Percentiles rank a stretch among this genome's conserved stretches.
phyloP scores from a whole-genome alignment of 2,329 filamentous ascomycete genomes.

The Aspergillus clavatus region DNA sequence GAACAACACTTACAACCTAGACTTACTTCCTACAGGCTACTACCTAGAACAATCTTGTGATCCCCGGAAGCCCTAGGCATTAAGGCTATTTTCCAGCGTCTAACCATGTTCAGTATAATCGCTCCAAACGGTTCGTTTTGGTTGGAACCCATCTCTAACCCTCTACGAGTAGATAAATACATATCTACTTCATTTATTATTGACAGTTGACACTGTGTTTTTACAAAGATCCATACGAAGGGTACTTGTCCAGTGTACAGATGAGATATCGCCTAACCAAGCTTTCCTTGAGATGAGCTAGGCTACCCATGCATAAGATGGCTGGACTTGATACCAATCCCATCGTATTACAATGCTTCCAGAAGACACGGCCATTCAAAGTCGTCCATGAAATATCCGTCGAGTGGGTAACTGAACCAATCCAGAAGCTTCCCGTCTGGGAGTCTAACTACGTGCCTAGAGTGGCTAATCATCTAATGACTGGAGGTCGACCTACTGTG shows the following conservation, averaged over 20 bases:
- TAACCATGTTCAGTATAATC: constrained; percentile 5
- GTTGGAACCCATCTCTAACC: background rate
- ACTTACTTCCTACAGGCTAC: background rate
- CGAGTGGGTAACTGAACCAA: constrained; percentile 9
- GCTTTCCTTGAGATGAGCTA: background rate
- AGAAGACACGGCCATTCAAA: no score
- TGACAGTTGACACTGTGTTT: no score
- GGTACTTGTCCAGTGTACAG: background rate
- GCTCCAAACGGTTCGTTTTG: background rate
- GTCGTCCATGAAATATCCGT: background rate
- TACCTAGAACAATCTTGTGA: background rate
- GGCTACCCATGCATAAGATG: background rate
- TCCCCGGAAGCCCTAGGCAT: constrained; percentile 8
- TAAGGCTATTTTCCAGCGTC: constrained; percentile 1
- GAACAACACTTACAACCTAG: background rate
- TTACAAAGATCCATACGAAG: no score
- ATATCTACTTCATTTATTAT: no score
- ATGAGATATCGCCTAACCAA: background rate
- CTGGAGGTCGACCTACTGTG: no score
- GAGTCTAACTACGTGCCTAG: constrained; percentile 8
- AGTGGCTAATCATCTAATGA: no score
- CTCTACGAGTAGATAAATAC: no score
- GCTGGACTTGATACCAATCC: no score
- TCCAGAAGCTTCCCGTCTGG: constrained; percentile 11
- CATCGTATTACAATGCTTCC: no score